Conservation (phyloP, 441 rosid genomes). For the Gossypium trilobum region DNA sequence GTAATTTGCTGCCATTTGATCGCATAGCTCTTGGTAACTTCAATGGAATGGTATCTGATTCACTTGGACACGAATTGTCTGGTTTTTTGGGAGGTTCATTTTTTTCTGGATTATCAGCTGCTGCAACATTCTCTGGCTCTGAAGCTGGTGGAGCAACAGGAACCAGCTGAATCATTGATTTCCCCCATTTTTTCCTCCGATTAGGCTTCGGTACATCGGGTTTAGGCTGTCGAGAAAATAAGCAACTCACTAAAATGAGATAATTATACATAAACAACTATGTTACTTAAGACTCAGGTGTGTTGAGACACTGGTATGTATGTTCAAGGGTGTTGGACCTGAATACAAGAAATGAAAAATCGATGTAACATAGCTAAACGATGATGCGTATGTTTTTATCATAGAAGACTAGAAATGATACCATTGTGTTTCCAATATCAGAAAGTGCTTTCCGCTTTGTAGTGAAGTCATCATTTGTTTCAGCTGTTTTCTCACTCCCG, state of each 20-base stretch:
- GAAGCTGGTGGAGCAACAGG: constrained; percentile 44
- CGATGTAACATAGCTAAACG: neutral
- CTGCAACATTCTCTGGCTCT: constrained; percentile 18
- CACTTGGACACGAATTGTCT: constrained; percentile 23
- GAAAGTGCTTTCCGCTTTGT: constrained; percentile 62
- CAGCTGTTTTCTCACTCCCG: constrained; percentile 31
- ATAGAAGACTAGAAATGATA: constrained; percentile 15
- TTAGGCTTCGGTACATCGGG: constrained; percentile 54
- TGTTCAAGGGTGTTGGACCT: no score
- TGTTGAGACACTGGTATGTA: no score
- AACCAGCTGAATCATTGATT: constrained; percentile 60
- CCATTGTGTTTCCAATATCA: constrained; percentile 80
- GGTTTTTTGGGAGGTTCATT: constrained; percentile 24
- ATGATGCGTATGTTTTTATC: neutral
- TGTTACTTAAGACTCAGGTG: no score
- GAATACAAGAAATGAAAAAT: neutral
- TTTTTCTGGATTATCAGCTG: constrained; percentile 15
- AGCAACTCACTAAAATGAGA: neutral
- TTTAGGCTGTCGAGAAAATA: constrained; percentile 42
- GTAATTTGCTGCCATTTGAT: constrained; percentile 44
- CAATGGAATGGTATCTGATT: constrained; percentile 36
- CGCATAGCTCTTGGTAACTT: constrained; percentile 82
- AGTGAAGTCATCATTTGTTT: constrained; percentile 30
- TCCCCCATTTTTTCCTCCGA: constrained; percentile 76
- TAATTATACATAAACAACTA: neutral